Evolutionary conservation across 2,329 filamentous ascomycete genomes (phyloP), one percentile per base, ranked within the genome.

Genomic region (Fusarium nematophilum): DNA sequence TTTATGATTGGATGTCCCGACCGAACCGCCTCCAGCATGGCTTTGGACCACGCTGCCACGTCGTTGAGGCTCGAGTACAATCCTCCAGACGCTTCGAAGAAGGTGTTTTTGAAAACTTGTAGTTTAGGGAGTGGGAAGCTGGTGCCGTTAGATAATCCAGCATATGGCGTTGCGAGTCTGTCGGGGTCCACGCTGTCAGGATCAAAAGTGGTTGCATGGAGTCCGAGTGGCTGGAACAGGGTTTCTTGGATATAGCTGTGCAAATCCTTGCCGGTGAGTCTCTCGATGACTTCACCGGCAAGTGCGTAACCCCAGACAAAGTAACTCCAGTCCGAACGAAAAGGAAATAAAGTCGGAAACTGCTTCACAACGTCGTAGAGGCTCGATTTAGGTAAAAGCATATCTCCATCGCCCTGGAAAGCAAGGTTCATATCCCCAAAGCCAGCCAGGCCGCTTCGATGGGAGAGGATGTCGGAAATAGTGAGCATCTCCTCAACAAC

Each of bases 371-470:
- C 13, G 8, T 15, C 11, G 14, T 45, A 37, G 8, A 45, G 29
- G 13, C 18, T 3, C n/a, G 9, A 13, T 26, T 45, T 45, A 9
- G 31, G 49, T 9, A 53, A 13, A 7, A 38, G 29, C 29, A 53
- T 31, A n/a, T 53, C 49, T 21, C 39, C 39, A 31, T 51, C 52
- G 17, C 44, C 52, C 23, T 50, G 44, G 11, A 50, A 37, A 8
- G 30, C 44, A 3, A 55, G 14, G 8, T 17, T 18, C 29, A 44
- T 44, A 31, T 26, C 38, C 3, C 26, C 30, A 3, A 26, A 11
- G 3, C 52, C 44, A 2, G 18, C 26, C 4, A 55, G 18, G 6
- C 44, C 52, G n/a, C 15, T 42, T 15, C 31, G 18, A 15, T 55
- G 52, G n/a, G 44, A 43, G 3, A 55, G 52, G 13, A 50, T 25